A percentile compares a stretch with the other conserved stretches of the same genome.
Conservation (phyloP, 768 basidiomycete species). For the Mycena kentingensis region DNA sequence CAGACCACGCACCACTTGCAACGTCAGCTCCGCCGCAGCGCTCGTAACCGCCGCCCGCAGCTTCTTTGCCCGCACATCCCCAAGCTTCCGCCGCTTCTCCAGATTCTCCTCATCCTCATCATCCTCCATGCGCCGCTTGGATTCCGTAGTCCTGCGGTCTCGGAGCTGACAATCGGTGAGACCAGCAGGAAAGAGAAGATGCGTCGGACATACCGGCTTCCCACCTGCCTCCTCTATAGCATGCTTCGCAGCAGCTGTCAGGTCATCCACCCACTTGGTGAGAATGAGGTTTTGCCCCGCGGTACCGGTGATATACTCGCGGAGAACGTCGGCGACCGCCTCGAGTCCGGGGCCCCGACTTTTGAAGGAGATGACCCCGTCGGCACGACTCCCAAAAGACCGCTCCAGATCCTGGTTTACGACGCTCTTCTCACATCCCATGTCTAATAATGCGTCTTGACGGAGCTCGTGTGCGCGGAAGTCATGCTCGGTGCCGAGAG, state of each 20-base stretch:
- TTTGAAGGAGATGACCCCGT: constrained; percentile 13
- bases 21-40: too few relatives aligned
- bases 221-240: constrained; percentile 8
- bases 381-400: not conserved
- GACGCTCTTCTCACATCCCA: not conserved
- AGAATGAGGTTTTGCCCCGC: constrained; percentile 10
- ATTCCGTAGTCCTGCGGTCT: not conserved
- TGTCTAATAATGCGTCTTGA: not conserved
- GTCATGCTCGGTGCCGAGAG: not conserved
- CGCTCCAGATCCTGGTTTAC: constrained; percentile 8
- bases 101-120: not conserved
- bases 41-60: not conserved
- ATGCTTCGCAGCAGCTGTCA: constrained; percentile 6
- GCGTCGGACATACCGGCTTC: constrained; percentile 4
- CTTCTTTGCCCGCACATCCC: not conserved
- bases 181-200: not conserved
- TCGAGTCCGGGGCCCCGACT: constrained; percentile 8
- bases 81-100: not conserved
- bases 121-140: not conserved
- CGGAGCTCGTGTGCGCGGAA: not conserved
- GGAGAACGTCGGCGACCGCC: constrained; percentile 10
- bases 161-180: not conserved
- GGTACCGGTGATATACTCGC: constrained; percentile 6
- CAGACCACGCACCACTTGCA: too few relatives aligned
- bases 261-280: constrained; percentile 24